Conservation (phyloP, 2,329 filamentous ascomycete species). For the Trichoderma citrinoviride region DNA sequence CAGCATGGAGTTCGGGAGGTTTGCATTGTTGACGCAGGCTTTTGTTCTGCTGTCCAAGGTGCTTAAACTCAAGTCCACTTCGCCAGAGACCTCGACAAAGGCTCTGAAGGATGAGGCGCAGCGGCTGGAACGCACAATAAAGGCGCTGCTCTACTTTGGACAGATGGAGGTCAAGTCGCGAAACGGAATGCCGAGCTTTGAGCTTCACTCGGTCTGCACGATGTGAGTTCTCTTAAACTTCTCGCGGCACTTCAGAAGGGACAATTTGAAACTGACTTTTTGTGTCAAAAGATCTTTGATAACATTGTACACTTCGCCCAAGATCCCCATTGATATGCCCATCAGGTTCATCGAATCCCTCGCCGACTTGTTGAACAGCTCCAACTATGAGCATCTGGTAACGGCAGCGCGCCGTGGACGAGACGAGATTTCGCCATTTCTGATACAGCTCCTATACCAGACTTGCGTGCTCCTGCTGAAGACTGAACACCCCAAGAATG, state of each 20-base stretch:
- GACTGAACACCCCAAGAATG: background rate
- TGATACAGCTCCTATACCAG: background rate
- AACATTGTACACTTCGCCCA: background rate
- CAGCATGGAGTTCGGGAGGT: constrained; percentile 8
- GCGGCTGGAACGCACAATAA: background rate
- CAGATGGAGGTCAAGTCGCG: background rate
- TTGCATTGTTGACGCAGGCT: background rate
- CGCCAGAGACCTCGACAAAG: background rate
- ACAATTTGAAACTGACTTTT: background rate
- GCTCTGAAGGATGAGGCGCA: constrained; percentile 3
- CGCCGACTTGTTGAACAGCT: background rate
- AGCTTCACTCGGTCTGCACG: background rate
- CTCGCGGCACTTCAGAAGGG: too few relatives aligned
- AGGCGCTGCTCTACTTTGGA: constrained; percentile 5
- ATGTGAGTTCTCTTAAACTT: background rate
- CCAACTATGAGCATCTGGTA: background rate
- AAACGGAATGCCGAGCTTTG: background rate
- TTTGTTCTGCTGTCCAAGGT: constrained; percentile 1
- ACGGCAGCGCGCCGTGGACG: background rate
- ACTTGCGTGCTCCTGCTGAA: background rate
- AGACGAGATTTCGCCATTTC: constrained; percentile 1
- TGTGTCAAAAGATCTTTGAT: background rate
- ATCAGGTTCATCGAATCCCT: constrained; percentile 3
- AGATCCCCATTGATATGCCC: background rate
- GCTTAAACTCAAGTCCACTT: background rate